Evolutionary conservation across 805 yeast species (phyloP), one percentile per base, ranked within the genome.

Genomic region (Candida endomychidarum): DNA sequence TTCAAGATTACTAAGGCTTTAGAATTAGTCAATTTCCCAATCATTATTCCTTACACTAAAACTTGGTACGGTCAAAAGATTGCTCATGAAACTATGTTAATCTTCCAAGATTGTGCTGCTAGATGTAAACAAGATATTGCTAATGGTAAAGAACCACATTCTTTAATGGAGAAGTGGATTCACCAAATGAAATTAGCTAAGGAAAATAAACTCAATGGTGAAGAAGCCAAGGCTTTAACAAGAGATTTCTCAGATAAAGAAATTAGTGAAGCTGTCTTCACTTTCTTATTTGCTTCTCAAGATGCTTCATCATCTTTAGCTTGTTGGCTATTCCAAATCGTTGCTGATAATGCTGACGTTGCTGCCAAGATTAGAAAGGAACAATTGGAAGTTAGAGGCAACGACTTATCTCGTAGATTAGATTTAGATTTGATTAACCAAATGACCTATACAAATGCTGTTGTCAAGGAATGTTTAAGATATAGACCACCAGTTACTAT

Each of bases 301-400:
- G 99, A 93, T 67, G 99, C 99, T 17, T 86, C 96, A 6, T 89
- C 97, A 1, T 87, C 97, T 3, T 81, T 95, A 52, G 93, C 96
- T 48, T 91, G 98, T 66, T 93, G 99, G 99, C 74, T 93, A 56
- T 93, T 91, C 80, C 99, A 93, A 74, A 78, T 89, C 53, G 82
- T 89, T 41, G 90, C 96, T 46, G 99, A 93, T 63, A 80, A 96
- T 57, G 97, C 97, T 28, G 98, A 93, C 50, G 83, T 93, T 43
- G 78, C 80, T 61, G 73, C 65, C 28, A 90, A 90, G 65, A 77
- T 93, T 49, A 85, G 98, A 69, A 86, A 86, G 63, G 99, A 93
- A 67, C 99, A 93, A 72, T 62, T 90, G 53, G 67, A 71, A 8
- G 85, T 93, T 41, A 83, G 98, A 70, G 72, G 75, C 52, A 83